A percentile compares a stretch with the other conserved stretches of the same genome.
Evolutionary conservation across 345 rosid species (phyloP).

Genomic region (Aquilaria yunnanensis): DNA sequence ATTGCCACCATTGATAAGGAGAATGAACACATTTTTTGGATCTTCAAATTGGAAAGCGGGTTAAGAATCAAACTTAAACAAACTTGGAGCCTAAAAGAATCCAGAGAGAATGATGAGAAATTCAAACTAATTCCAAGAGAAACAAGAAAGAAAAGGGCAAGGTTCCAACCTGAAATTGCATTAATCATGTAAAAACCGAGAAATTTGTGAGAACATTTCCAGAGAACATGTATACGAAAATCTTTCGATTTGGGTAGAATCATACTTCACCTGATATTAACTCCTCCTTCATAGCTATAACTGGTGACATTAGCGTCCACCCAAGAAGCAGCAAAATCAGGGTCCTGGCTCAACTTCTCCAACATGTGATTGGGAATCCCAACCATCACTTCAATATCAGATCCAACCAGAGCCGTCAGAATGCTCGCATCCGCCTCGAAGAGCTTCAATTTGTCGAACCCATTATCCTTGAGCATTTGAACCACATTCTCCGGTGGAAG

Average conservation of each 20-base stretch:
- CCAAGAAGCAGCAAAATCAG: slow-evolving; percentile 12
- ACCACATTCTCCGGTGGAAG: slow-evolving; percentile 8
- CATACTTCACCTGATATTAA: slow-evolving; percentile 14
- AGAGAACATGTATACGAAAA: neutral
- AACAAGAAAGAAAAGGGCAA: no score
- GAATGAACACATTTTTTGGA: no score
- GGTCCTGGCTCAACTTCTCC: slow-evolving; percentile 6
- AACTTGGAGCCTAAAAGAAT: no score
- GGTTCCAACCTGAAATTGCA: no score
- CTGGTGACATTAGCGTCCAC: slow-evolving; percentile 10
- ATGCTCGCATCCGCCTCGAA: slow-evolving; percentile 11
- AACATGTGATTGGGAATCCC: slow-evolving; percentile 14
- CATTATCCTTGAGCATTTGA: slow-evolving; percentile 13
- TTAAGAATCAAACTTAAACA: no score
- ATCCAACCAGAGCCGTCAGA: slow-evolving; percentile 3
- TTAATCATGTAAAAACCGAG: no score
- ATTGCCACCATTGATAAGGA: neutral
- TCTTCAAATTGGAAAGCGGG: no score
- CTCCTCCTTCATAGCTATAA: slow-evolving; percentile 12
- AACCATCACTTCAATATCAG: slow-evolving; percentile 15
- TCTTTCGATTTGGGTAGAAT: neutral
- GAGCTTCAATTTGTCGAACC: slow-evolving; percentile 7
- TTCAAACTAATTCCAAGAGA: no score
- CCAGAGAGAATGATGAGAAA: no score
- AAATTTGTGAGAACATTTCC: neutral